These are phyloP conservation scores for Hibiscus syriacus DNA, from an alignment of 345 rosid species.

Conservation along the genomic window DNA sequence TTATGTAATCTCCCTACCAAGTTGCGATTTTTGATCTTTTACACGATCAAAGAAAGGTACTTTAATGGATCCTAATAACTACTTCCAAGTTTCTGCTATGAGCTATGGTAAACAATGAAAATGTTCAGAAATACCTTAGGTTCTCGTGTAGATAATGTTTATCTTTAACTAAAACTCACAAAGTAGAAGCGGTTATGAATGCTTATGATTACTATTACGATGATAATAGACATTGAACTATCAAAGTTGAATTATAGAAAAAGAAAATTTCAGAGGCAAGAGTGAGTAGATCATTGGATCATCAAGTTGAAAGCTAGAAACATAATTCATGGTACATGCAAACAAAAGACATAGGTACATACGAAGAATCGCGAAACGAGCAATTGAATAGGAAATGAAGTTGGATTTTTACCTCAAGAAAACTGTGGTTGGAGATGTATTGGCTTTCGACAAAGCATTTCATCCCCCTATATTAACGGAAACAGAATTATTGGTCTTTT, in stretches of 20 bases:
- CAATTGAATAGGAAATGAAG: background rate
- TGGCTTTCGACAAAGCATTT: constrained; percentile 55
- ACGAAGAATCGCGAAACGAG: background rate
- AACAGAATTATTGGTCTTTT: constrained; percentile 24
- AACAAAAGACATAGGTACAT: background rate
- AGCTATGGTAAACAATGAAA: background rate
- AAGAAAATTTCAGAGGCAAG: background rate
- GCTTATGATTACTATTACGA: background rate
- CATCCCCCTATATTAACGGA: constrained; percentile 57
- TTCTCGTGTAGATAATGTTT: background rate
- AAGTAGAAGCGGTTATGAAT: background rate
- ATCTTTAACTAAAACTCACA: too few relatives aligned
- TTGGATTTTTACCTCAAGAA: constrained; percentile 47
- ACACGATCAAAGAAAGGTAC: background rate
- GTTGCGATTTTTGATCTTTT: background rate
- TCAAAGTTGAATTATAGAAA: background rate
- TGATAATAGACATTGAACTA: background rate
- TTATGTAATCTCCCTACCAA: background rate
- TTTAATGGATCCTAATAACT: background rate
- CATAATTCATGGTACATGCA: background rate
- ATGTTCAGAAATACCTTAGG: background rate
- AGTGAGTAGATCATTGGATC: background rate
- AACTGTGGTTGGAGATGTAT: constrained; percentile 78
- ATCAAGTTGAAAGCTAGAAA: background rate
- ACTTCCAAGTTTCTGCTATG: background rate